phyloP scores from a whole-genome alignment of 169 alveolate species.

The Babesia divergens region DNA sequence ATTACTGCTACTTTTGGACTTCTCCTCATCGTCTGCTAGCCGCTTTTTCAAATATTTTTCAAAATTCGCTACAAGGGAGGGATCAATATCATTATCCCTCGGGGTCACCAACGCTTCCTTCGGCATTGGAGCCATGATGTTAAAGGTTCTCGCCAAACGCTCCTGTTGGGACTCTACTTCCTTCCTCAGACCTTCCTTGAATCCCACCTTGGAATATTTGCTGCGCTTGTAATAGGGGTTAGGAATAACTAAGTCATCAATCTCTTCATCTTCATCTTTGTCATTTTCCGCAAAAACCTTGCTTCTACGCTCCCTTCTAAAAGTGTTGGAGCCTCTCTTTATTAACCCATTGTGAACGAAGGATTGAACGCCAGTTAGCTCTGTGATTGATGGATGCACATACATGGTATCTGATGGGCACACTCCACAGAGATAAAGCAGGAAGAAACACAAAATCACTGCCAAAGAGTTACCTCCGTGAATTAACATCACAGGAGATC shows the following conservation, averaged over 20 bases:
- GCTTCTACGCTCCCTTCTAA: too few relatives aligned
- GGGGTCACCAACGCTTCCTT: conserved; percentile 2
- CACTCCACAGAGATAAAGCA: too few relatives aligned
- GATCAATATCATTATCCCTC: background rate
- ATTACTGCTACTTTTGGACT: background rate
- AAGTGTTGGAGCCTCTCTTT: too few relatives aligned
- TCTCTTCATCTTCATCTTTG: background rate
- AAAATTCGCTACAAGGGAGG: background rate
- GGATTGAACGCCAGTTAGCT: too few relatives aligned
- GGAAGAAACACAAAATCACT: too few relatives aligned
- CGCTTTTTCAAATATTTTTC: background rate
- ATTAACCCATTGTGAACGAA: too few relatives aligned
- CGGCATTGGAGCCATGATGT: conserved; percentile 31
- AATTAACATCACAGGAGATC: too few relatives aligned
- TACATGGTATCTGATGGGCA: too few relatives aligned
- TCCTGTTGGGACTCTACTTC: conserved; percentile 21
- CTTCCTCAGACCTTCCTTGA: conserved; percentile 1
- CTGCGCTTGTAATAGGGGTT: conserved; percentile 40
- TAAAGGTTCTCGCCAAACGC: conserved; percentile 23
- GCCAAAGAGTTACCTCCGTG: too few relatives aligned
- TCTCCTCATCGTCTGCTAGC: background rate
- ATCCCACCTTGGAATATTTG: conserved; percentile 44
- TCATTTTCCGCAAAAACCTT: too few relatives aligned
- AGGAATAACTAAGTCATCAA: conserved; percentile 8
- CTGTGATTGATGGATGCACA: too few relatives aligned